A percentile compares a stretch with the other conserved stretches of the same genome.
Evolutionary conservation across 495 filamentous ascomycete species (phyloP).

Genomic region (Chaetomidium leptoderma): DNA sequence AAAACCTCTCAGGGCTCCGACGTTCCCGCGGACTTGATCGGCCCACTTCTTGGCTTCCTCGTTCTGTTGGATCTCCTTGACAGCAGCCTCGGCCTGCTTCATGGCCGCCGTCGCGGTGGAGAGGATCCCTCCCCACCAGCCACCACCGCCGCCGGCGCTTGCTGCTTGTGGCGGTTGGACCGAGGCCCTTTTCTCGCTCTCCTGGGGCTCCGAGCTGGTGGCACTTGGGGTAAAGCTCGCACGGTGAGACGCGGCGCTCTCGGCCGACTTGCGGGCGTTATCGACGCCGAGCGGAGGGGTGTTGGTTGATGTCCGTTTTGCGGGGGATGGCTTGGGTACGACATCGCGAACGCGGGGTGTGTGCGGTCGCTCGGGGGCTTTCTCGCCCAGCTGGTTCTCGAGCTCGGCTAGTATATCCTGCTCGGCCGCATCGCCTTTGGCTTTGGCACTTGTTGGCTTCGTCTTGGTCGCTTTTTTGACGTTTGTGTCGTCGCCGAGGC

Average conservation of each 20-base stretch:
- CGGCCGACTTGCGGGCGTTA: conserved; percentile 62
- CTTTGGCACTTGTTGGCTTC: conserved; percentile 43
- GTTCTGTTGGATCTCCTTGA: conserved; percentile 92
- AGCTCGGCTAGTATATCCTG: conserved; percentile 82
- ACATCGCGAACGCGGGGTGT: conserved; percentile 72
- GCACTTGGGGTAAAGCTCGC: conserved; percentile 53
- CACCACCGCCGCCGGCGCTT: conserved; percentile 51
- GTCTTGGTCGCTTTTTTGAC: conserved; percentile 47
- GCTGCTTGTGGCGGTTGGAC: conserved; percentile 35
- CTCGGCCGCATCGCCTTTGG: conserved; percentile 45
- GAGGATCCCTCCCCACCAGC: conserved; percentile 91
- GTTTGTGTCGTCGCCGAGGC: conserved; percentile 53
- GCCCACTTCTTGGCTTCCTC: conserved; percentile 97
- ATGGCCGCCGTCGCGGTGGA: conserved; percentile 73
- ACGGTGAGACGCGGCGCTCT: conserved; percentile 65
- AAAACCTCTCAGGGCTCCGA: conserved; percentile 71
- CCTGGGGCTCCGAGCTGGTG: conserved; percentile 47
- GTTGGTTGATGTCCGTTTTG: conserved; percentile 55
- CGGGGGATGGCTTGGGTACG: conserved; percentile 48
- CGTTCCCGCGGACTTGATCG: conserved; percentile 88
- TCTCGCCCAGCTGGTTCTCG: conserved; percentile 63
- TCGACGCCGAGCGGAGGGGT: conserved; percentile 54
- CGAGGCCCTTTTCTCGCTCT: conserved; percentile 48
- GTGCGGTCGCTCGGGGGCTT: conserved; percentile 67
- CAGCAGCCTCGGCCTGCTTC: conserved; percentile 88